Conservation (phyloP, 305 asterid genomes). For the Solanum hybrid region DNA sequence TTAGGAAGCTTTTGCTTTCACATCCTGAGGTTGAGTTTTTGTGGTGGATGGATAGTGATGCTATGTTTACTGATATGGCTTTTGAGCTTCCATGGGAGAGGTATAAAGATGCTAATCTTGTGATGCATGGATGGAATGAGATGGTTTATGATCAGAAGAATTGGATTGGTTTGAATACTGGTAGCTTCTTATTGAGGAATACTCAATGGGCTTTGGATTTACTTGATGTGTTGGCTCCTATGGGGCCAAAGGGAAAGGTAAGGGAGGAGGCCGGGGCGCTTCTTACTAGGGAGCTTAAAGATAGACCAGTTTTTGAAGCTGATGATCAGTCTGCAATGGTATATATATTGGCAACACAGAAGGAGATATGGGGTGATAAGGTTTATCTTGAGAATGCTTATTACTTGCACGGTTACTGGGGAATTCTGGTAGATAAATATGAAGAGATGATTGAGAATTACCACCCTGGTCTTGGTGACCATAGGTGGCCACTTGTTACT, state of each 20-base stretch:
- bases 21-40: constrained; percentile 80
- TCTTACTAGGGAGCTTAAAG: constrained; percentile 52
- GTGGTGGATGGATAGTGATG: constrained; percentile 98
- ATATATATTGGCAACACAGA: constrained; percentile 59
- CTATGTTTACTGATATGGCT: constrained; percentile 83
- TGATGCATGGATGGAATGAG: constrained; percentile 74
- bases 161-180: constrained; percentile 84
- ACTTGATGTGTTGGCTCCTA: constrained; percentile 71
- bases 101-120: constrained; percentile 56
- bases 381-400: constrained; percentile 62
- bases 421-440: constrained; percentile 60
- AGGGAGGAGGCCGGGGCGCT: constrained; percentile 69
- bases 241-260: constrained; percentile 77
- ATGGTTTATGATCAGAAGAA: constrained; percentile 62
- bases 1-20: constrained; percentile 62
- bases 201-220: constrained; percentile 77
- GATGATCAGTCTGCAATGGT: constrained; percentile 93
- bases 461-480: constrained; percentile 81
- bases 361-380: constrained; percentile 68
- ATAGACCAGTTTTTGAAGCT: constrained; percentile 72
- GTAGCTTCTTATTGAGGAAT: constrained; percentile 72
- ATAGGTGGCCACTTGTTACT: constrained; percentile 87
- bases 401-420: constrained; percentile 81
- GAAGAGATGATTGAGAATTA: constrained; percentile 79
- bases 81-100: constrained; percentile 84